Base-by-base conservation (phyloP, 202 grass and related monocot genomes). In the Panicum virgatum region DNA sequence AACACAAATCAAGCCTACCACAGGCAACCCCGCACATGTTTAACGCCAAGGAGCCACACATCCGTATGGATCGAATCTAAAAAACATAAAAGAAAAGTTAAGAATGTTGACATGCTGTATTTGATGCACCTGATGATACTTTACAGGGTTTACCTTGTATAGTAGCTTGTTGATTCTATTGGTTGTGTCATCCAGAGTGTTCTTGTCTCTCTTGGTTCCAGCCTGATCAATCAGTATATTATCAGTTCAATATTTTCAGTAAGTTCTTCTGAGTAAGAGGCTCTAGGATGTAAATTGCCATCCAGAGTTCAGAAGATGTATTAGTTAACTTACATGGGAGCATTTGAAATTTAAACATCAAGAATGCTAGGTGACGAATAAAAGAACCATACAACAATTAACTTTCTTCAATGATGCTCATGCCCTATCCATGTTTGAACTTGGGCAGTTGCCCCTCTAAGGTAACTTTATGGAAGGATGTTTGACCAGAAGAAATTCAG, bases 1-100 rank as follows among this genome's bases (percentile, higher is more conserved):
- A 99, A 77, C 96, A 96, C 66, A 99, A 80, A 93, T 99, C 96
- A 62, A 99, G 89, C 79, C 93, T 90, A 71, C 96, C 96, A 27
- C 92, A 99, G 34, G 96, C 96, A 64, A 99, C 65, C 70, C 96
- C 96, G 60, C 96, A 99, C 84, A 99, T 77, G 82, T 90, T 94
- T 87, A 96, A 78, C 6, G 96, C 96, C 75, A 99, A 86, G 2
- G 96, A 96, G 52, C 93, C 96, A 54, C 96, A 96, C 96, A 99
- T 99, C 23, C 93, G 83, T 78, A 99, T 86, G 75, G 96, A 99
- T 77, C 96, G 93, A 75, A 96, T 83, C 96, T 99, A 89, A 22
- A 82, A 82, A 78, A 62, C 5, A n/a, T 48, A 45, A 45, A 45
- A 75, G 56, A 0, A 4, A 68, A 12, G 42, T 76, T 50, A 85